Base-by-base conservation (phyloP, 345 rosid genomes). In the Draba incana region DNA sequence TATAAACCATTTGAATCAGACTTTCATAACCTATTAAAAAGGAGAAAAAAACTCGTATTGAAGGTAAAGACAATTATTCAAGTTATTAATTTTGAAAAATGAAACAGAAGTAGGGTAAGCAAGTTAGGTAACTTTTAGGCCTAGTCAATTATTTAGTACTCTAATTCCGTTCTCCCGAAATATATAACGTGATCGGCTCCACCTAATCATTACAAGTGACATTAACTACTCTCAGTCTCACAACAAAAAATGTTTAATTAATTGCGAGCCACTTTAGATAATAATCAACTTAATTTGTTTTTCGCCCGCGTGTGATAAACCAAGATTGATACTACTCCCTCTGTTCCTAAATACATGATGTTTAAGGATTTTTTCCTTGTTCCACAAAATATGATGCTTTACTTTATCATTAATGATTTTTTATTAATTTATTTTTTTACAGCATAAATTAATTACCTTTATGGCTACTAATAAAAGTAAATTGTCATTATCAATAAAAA, bases 131-230 rank as follows among this genome's bases (percentile, higher is more conserved):
- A 58, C 16, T 1, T 7, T 2, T 9, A 33, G 42, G 45, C 42
- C 33, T 28, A 62, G 57, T 71, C 47, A 64, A 57, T 10, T 47
- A 56, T 13, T 39, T 28, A 30, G 48, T 54, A 31, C 30, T 27
- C 37, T 45, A 47, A 16, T 41, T 28, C 15, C 45, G 11, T 46
- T 54, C 8, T 71, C 43, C 39, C 33, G 37, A 54, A 47, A 38
- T 33, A 10, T 23, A 24, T 44, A 53, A 44, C 9, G 28, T 28
- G 35, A 48, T 39, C 16, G 30, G 64, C 64, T 48, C 45, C 41
- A 64, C 60, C 66, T 12, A 31, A 10, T 57, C 61, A 65, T 49
- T 72, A 65, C 60, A 31, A 41, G 45, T 54, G 53, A 64, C 41
- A 33, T 33, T 33, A 56, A 39, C 70, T 62, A 62, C 43, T 45